Conservation (phyloP, 2,329 filamentous ascomycete genomes). For the Blastomyces emzantsi region DNA sequence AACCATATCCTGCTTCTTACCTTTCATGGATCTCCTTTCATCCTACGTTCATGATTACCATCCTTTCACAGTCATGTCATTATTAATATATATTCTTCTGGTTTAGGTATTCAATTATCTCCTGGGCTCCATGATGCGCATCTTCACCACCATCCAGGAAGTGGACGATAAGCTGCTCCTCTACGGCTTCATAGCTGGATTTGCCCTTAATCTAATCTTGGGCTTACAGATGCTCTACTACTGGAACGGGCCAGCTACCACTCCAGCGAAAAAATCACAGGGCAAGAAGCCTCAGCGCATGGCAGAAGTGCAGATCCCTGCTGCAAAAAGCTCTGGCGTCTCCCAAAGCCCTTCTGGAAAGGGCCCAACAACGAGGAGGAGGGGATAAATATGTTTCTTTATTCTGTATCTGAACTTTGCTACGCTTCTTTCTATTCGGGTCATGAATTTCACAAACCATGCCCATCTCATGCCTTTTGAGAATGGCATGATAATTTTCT, state of each 20-base stretch:
- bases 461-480: not conserved
- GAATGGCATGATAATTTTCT: not conserved
- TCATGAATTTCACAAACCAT: not conserved
- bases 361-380: slow-evolving; percentile 48
- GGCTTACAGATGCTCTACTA: slow-evolving; percentile 91
- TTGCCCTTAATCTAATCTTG: slow-evolving; percentile 77
- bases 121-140: slow-evolving; percentile 78
- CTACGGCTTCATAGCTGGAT: slow-evolving; percentile 87
- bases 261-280: slow-evolving; percentile 23
- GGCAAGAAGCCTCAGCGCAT: slow-evolving; percentile 25
- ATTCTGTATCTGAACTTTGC: not conserved
- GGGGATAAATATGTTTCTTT: slow-evolving; percentile 33
- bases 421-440: not conserved
- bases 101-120: slow-evolving; percentile 95
- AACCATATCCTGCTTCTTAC: not conserved
- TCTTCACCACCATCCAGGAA: slow-evolving; percentile 96
- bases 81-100: slow-evolving; percentile 5
- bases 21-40: not conserved
- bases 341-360: slow-evolving; percentile 37
- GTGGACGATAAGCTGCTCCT: slow-evolving; percentile 95
- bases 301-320: slow-evolving; percentile 20
- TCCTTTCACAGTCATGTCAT: not conserved
- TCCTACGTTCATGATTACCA: not conserved
- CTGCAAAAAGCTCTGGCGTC: slow-evolving; percentile 33
- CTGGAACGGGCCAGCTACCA: slow-evolving; percentile 59